Base-by-base conservation (phyloP, 2,329 filamentous ascomycete species). In the Pyrenophora teres region DNA sequence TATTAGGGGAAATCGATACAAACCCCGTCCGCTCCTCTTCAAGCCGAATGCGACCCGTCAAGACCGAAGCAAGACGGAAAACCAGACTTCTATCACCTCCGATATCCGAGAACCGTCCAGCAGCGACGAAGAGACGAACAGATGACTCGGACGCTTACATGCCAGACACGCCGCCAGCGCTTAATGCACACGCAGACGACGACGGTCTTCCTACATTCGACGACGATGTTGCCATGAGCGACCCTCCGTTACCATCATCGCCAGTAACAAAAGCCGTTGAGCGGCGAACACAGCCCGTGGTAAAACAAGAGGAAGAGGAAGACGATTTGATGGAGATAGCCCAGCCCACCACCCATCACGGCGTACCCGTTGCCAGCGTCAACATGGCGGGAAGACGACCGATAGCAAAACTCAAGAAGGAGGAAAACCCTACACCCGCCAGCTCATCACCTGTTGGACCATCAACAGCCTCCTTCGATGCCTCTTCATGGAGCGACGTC, bases 271-370 rank as follows among this genome's bases (percentile, higher is more conserved):
- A 92, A 65, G 89, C 87, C 32, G 84, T 89, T 6, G 85, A 89
- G 67, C 84, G 92, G 54, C 94, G 88, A 74, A 77, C 69, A 70
- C 61, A 83, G 76, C 67, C 76, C 75, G 55, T 70, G 2, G 71
- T 85, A 25, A 86, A 87, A 60, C 71, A 74, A 12, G 86, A 88
- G 53, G 85, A 87, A 10, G 82, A 86, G 1, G 89, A 91, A 10
- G 90, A 96, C 30, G 84, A 87, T 56, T 81, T 92, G 77, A 90
- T 97, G 86, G 92, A 96, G 69, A 85, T 97, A 46, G 86, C 89
- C 18, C 88, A 95, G 71, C 83, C 83, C 50, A 84, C 88, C 32
- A 89, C 87, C 13, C 81, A 83, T 51, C 68, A 78, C 30, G 78
- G 86, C 19, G 82, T 88, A 52, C 85, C 83, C 48, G 78, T 84